Base-by-base conservation (phyloP, 495 filamentous ascomycete species). In the Platismatia glauca region DNA sequence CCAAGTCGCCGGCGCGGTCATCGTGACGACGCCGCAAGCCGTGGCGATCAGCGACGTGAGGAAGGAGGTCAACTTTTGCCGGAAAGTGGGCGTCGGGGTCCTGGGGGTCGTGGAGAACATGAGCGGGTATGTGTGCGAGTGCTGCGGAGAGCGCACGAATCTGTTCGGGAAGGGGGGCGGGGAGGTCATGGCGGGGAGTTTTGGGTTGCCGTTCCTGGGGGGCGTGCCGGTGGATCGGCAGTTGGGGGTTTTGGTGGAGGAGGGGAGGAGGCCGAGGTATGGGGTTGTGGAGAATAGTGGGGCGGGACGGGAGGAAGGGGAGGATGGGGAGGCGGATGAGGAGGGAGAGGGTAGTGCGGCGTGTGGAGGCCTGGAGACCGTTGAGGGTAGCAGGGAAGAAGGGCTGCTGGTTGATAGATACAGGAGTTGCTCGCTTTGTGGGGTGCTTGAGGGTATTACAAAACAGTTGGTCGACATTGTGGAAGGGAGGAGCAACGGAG, bases 61-160 rank as follows among this genome's bases (percentile, higher is more conserved):
- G 69, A 98, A 97, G 74, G 95, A 97, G 71, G 81, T 97, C 52
- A 97, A 96, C 70, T 97, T 98, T 70, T 98, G 94, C 73, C 77
- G 76, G 31, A 97, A 97, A 77, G 91, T 89, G 9, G 84, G 84
- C 24, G 84, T 98, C 46, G 76, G 82, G 16, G 84, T 95, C 24
- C 77, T 97, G 38, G 94, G 94, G 0, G 91, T 98, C 4, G 80
- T 98, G 43, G 94, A 98, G 77, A 98, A 98, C 74, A 97, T 98
- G 95, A 87, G 87, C 33, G 94, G 94, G 3, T 98, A 92, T 74
- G 88, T 96, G 60, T 98, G 94, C 74, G 93, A 93, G 39, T 90
- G 91, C 70, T 98, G 94, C 75, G 89, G 87, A 66, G 90, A 95
- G 73, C 90, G 91, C 73, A 95, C 89, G 50, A 89, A 97, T 76